Conservation (phyloP, 225 moss, liverwort and hornwort genomes). For the Marchantia polymorpha region DNA sequence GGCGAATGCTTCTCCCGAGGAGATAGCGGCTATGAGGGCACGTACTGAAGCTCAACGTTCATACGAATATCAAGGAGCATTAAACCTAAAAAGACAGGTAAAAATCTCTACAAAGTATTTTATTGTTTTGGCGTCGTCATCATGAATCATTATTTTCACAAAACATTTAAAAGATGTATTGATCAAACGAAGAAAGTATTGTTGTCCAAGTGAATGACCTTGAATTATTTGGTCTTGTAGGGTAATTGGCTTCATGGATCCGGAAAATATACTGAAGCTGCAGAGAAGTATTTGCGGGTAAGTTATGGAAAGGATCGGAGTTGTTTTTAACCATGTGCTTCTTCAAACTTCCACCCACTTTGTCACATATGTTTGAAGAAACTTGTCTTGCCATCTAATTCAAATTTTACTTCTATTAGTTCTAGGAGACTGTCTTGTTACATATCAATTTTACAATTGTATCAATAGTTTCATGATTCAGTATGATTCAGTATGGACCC, state of each 20-base stretch:
- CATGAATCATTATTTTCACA: too few species aligned
- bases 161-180: too few species aligned
- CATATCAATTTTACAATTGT: not conserved
- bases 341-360: not conserved
- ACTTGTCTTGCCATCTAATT: not conserved
- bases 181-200: too few species aligned
- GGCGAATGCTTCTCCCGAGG: constrained; percentile 77
- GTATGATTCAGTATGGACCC: not conserved
- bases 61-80: constrained; percentile 75
- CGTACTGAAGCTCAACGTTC: constrained; percentile 64
- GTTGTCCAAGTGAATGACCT: not conserved
- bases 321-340: not conserved
- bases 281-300: constrained; percentile 87
- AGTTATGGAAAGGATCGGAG: constrained; percentile 6
- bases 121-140: too few species aligned
- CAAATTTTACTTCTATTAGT: not conserved
- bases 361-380: not conserved
- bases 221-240: constrained; percentile 31
- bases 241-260: constrained; percentile 82
- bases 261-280: constrained; percentile 77
- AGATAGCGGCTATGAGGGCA: constrained; percentile 73
- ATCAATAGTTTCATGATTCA: not conserved
- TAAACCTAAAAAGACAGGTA: constrained; percentile 78
- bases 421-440: not conserved
- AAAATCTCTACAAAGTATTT: not conserved